These are phyloP conservation scores for Lichenothelia convexa DNA, from an alignment of 495 filamentous ascomycete species.

Conservation along the genomic window DNA sequence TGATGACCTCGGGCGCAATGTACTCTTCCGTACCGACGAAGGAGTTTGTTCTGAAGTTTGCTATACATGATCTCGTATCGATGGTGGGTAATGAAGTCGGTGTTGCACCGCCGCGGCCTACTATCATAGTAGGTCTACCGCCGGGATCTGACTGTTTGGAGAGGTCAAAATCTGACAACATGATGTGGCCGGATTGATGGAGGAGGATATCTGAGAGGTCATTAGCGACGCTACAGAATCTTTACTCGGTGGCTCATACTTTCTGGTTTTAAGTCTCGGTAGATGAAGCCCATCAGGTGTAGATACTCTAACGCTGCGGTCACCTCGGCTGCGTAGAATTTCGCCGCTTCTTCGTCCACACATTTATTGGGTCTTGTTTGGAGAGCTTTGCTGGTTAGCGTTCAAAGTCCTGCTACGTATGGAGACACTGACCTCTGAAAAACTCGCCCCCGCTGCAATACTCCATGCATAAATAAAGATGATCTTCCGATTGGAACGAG, in stretches of 20 bases:
- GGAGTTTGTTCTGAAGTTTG: constrained; percentile 94
- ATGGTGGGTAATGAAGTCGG: constrained; percentile 75
- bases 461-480: constrained; percentile 97
- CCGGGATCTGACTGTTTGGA: constrained; percentile 95
- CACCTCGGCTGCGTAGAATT: constrained; percentile 97
- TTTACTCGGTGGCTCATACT: constrained; percentile 41
- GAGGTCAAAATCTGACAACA: constrained; percentile 97
- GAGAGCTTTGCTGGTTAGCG: constrained; percentile 35
- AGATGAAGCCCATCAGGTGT: constrained; percentile 98
- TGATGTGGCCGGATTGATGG: constrained; percentile 96
- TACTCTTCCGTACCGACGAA: constrained; percentile 98
- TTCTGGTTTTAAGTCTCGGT: constrained; percentile 93
- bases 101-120: constrained; percentile 43
- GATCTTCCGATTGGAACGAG: constrained; percentile 97
- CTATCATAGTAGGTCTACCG: constrained; percentile 93
- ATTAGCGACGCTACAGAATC: constrained; percentile 7
- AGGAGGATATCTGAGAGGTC: constrained; percentile 66
- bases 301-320: constrained; percentile 93
- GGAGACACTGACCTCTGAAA: constrained; percentile 45
- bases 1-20: constrained; percentile 96
- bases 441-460: constrained; percentile 98
- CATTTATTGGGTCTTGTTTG: constrained; percentile 95
- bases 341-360: constrained; percentile 88
- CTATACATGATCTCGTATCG: constrained; percentile 95
- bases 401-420: not conserved